Base-by-base conservation (phyloP, 768 basidiomycete species). In the Steccherinum ochraceum region DNA sequence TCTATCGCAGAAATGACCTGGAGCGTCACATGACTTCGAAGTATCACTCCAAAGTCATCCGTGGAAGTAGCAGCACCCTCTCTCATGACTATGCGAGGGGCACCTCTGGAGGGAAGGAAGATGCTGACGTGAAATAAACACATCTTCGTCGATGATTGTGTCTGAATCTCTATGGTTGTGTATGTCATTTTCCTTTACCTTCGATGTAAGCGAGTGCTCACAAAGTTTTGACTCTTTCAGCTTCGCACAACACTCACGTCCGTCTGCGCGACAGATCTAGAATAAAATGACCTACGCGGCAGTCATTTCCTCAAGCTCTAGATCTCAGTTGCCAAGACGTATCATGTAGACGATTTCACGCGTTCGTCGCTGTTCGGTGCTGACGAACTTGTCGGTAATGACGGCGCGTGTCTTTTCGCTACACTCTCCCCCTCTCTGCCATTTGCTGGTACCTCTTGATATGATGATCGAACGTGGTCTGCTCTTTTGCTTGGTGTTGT, bases 1-100 rank as follows among this genome's bases (percentile, higher is more conserved):
- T 97, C 69, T 91, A 88, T 57, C 84, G 94, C 58, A 89, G 94
- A 68, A 94, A 97, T 63, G 93, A 97, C 62, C 72, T 97, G 5
- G 90, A 90, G 12, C 85, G 93, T 40, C 93, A 97, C 66, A 76
- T 89, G 49, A 79, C 89, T 45, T 88, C 86, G 54, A 92, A 93
- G 51, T 91, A 93, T 58, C 83, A 84, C 30, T 69, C 70, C 61
- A 74, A 75, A 55, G 65, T 77, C 16, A 82, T 89, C 39, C 87
- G 87, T 40, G 84, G 86, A 24, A 81, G 80, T 52, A 78, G 76
- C 51, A 83, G 79, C 16, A 64, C 69, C 24, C 76, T 88, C 25
- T 64, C 69, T 12, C 87, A 89, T 44, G 66, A 67, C 40, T 90
- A 88, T 60, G 88, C 87, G 53, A 84, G 83, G 58, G 77, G 86